Evolutionary conservation across 2,329 filamentous ascomycete species (phyloP).

Genomic region (Fusarium coicis): DNA sequence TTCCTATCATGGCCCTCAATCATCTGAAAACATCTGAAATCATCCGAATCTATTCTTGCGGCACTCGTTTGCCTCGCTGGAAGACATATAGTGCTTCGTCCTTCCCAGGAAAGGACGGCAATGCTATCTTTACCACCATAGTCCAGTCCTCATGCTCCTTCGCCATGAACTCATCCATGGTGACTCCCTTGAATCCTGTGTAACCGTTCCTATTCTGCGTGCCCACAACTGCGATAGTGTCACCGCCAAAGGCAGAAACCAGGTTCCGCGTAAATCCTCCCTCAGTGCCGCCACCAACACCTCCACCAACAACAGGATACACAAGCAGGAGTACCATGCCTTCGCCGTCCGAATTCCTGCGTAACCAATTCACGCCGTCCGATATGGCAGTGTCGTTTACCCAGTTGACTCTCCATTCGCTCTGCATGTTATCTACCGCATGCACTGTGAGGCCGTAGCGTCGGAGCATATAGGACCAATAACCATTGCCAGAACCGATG

Average conservation of each 20-base stretch:
- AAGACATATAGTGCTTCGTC: constrained; percentile 81
- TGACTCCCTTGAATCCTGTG: constrained; percentile 72
- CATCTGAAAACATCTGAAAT: not conserved
- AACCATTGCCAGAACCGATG: constrained; percentile 77
- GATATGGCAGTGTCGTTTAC: constrained; percentile 71
- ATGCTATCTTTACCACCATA: constrained; percentile 70
- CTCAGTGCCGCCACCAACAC: constrained; percentile 71
- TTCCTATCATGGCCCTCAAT: not conserved
- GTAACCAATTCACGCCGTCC: constrained; percentile 70
- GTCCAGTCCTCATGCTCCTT: constrained; percentile 67
- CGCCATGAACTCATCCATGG: constrained; percentile 74
- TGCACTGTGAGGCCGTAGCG: constrained; percentile 64
- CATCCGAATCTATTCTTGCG: constrained; percentile 23
- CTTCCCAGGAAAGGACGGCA: constrained; percentile 81
- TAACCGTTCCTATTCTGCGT: constrained; percentile 81
- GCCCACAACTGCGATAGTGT: constrained; percentile 76
- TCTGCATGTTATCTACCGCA: constrained; percentile 75
- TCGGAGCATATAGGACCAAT: constrained; percentile 79
- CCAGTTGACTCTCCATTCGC: constrained; percentile 76
- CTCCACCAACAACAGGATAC: constrained; percentile 75
- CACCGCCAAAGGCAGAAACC: constrained; percentile 69
- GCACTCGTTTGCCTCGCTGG: constrained; percentile 57
- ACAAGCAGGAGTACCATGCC: constrained; percentile 74
- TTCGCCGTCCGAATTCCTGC: constrained; percentile 58
- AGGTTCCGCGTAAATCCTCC: constrained; percentile 72